Evolutionary conservation across 805 yeast genomes (phyloP), one percentile per base, ranked within the genome.

Genomic region (Candida dajiaensis): DNA sequence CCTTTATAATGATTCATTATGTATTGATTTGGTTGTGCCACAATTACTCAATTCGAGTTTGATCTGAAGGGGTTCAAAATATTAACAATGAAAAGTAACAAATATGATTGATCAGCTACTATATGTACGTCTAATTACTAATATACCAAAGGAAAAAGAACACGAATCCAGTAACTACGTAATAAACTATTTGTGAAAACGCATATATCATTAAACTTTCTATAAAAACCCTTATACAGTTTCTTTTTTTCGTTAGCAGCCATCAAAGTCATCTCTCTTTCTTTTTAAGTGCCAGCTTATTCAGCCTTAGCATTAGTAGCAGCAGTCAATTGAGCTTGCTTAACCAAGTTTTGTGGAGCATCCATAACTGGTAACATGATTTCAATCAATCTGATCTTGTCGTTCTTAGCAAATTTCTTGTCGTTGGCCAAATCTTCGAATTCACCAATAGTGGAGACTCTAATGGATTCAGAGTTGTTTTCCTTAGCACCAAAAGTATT

Each of bases 321-420:
- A 51, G 80, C 80, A 45, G 82, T 73, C 58, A 81, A 68, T 66
- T 80, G 73, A 47, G 86, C 88, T 71, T 82, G 89, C 62, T 73
- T 75, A 51, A 77, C 74, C 68, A 86, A 76, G 63, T 77, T 76
- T 47, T 68, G 69, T 56, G 86, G 85, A 50, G 88, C 88, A 69
- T 82, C 88, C 77, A 80, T 74, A 55, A 72, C 77, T 56, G 78
- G 83, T 56, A 83, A 68, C 82, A 80, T 79, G 43, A 83, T 72
- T 68, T 83, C 89, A 50, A 83, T 69, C 66, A 83, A 56, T 71
- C 88, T 76, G 57, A 80, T 77, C 69, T 74, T 81, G 52, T 76
- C 71, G 65, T 78, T 76, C 53, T 68, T 68, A 58, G 75, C 70
- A 67, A 82, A 82, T 15, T 58, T 71, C 44, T 65, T 56, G 61